These are phyloP conservation scores for Leccinum truebloodii DNA, from an alignment of 768 basidiomycete species.

Conservation along the genomic window DNA sequence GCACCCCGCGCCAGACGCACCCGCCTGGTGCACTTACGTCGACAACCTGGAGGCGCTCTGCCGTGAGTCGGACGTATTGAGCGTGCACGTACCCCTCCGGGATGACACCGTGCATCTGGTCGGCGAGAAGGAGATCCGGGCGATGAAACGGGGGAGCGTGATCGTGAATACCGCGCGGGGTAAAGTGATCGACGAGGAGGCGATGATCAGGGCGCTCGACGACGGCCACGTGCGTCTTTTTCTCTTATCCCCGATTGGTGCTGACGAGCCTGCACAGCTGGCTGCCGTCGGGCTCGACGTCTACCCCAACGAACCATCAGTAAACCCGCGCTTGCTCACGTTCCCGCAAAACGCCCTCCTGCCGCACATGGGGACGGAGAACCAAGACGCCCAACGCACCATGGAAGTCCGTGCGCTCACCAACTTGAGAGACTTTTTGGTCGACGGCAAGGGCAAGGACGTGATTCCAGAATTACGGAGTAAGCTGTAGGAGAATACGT, in stretches of 20 bases:
- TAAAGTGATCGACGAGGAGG: constrained; percentile 85
- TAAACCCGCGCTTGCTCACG: constrained; percentile 77
- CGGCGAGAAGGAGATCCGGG: constrained; percentile 71
- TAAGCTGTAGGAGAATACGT: constrained; percentile 16
- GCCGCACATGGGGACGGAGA: constrained; percentile 93
- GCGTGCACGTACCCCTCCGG: constrained; percentile 81
- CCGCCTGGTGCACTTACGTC: constrained; percentile 78
- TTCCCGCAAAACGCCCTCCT: constrained; percentile 83
- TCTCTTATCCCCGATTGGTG: background rate
- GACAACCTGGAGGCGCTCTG: constrained; percentile 65
- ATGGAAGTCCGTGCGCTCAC: constrained; percentile 87
- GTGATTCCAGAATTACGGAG: constrained; percentile 56
- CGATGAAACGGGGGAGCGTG: constrained; percentile 74
- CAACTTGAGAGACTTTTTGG: constrained; percentile 73
- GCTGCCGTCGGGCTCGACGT: constrained; percentile 77
- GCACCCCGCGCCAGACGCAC: constrained; percentile 54
- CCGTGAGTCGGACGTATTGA: constrained; percentile 75
- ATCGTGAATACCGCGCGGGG: constrained; percentile 92
- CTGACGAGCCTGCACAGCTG: background rate
- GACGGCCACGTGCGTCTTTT: constrained; percentile 74
- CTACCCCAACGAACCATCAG: constrained; percentile 79
- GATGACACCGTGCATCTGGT: constrained; percentile 73
- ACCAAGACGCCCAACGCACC: constrained; percentile 71
- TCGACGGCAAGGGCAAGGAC: constrained; percentile 62
- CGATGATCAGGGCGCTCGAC: constrained; percentile 81